Evolutionary conservation across 108 stramenopile species (phyloP), one percentile per base, ranked within the genome.

Genomic region (Bacterosira constricta): DNA sequence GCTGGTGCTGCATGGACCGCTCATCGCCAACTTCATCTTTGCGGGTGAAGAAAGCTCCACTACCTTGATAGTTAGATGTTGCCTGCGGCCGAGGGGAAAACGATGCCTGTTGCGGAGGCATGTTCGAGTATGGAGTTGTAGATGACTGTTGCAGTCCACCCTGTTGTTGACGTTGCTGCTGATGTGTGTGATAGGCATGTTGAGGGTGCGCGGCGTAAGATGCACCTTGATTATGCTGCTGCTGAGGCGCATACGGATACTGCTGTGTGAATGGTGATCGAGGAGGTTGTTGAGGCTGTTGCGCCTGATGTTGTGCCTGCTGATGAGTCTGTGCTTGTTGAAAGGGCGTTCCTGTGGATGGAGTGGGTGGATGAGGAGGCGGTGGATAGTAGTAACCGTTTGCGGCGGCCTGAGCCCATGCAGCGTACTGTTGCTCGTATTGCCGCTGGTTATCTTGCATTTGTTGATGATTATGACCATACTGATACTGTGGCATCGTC

Each of bases 381-480:
- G 79, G 79, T 34, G 74, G 68, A 55, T 63, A 76, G 37, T 71
- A 71, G 54, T 76, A 76, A 0, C 74, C 74, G 64, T 80, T 76
- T 9, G 65, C 51, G 32, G 70, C 53, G 20, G 78, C 78, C 44
- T 78, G 77, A 13, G 59, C 70, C 72, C 71, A 80, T 55, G 79
- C 75, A 32, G 63, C 53, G 55, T 81, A 72, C 37, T 73, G 67
- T 17, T 81, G 81, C n/a, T 75, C 63, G 21, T 70, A 63, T 9
- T 69, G 69, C 67, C 37, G 49, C 58, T 71, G 67, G 37, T 63
- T 65, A 18, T 72, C 56, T 10, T 69, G 70, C 27, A 71, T 55
- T 47, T 79, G 77, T 37, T 58, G 79, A 52, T 73, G 66, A 71
- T 70, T 81, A 23, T 58, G 45, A 20, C 63, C 50, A 34, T 53